These are phyloP conservation scores for Ascochyta fabae DNA, from an alignment of 2,329 filamentous ascomycete genomes.

Conservation along the genomic window DNA sequence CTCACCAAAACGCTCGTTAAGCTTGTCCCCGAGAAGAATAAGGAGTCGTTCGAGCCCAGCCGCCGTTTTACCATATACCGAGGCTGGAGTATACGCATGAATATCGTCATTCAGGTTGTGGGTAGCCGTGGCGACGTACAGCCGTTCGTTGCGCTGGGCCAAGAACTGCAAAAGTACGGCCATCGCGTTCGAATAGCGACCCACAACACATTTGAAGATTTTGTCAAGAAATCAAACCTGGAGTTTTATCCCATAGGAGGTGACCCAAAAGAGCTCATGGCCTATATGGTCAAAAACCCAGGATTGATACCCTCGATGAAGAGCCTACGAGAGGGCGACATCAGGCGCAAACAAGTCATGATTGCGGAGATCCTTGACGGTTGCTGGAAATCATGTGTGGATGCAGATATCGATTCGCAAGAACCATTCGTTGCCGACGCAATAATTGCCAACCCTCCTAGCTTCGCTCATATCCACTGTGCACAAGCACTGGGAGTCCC, in stretches of 20 bases:
- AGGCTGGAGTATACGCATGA: conserved; percentile 40
- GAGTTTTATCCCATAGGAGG: conserved; percentile 48
- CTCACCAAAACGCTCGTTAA: conserved; percentile 28
- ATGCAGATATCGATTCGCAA: conserved; percentile 42
- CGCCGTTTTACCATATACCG: conserved; percentile 9
- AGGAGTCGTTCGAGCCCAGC: conserved; percentile 10
- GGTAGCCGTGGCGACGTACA: conserved; percentile 63
- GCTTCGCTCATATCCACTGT: conserved; percentile 75
- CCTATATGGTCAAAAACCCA: conserved; percentile 58
- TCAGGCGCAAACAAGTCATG: conserved; percentile 41
- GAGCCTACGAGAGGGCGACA: conserved; percentile 34
- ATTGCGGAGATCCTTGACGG: conserved; percentile 37
- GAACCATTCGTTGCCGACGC: conserved; percentile 77
- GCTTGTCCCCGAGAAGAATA: conserved; percentile 23
- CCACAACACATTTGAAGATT: conserved; percentile 23
- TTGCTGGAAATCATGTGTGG: conserved; percentile 45
- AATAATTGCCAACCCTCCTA: conserved; percentile 81
- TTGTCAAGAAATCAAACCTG: conserved; percentile 24
- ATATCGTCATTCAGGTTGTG: conserved; percentile 64
- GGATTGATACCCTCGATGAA: conserved; percentile 45
- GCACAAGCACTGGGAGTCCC: conserved; percentile 76
- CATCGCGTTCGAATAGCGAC: conserved; percentile 38
- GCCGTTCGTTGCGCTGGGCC: conserved; percentile 64
- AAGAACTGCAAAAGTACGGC: conserved; percentile 49
- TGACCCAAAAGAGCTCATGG: conserved; percentile 52